Evolutionary conservation across 495 filamentous ascomycete species (phyloP), one percentile per base, ranked within the genome.

Genomic region (Podospora australis): DNA sequence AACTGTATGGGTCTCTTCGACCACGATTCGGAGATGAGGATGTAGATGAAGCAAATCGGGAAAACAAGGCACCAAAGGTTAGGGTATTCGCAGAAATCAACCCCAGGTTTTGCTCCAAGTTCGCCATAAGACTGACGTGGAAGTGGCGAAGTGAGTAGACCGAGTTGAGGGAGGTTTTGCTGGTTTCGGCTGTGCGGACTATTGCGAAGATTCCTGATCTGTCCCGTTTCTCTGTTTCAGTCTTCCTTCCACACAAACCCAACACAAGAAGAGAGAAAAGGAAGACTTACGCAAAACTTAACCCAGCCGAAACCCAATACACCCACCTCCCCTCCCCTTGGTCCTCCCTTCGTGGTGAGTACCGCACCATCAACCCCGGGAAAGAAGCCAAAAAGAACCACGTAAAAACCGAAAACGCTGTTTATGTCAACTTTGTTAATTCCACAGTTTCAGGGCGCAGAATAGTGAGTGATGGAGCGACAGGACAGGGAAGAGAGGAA

Each of bases 301-400:
- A 49, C 2, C 44, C 34, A 3, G 57, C 56, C 2, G 64, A 44
- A 14, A 52, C 40, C 43, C 65, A 67, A 34, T 66, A 64, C 29
- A 63, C 62, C 66, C 66, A 66, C 6, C 47, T 45, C 20, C 52
- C 40, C 14, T 58, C 53, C 5, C 59, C 48, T 21, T 57, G 46
- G 19, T 17, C 32, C 9, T 58, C 51, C 39, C 53, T 48, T 38
- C 35, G 44, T 22, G 29, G 11, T n/a, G 63, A 44, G 46, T 64
- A 55, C 2, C 62, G 55, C 17, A 62, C 50, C 6, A 62, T 59
- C 10, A 67, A 51, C 20, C 61, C 46, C 2, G 62, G 56, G 26
- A 67, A 67, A 20, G 65, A 46, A 20, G 62, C 50, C n/a, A 69
- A 58, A 32, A 69, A 66, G 20, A 67, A 52, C 57, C 61, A 64